Evolutionary conservation across 305 asterid species (phyloP).

Genomic region (Coffea humblotiana): DNA sequence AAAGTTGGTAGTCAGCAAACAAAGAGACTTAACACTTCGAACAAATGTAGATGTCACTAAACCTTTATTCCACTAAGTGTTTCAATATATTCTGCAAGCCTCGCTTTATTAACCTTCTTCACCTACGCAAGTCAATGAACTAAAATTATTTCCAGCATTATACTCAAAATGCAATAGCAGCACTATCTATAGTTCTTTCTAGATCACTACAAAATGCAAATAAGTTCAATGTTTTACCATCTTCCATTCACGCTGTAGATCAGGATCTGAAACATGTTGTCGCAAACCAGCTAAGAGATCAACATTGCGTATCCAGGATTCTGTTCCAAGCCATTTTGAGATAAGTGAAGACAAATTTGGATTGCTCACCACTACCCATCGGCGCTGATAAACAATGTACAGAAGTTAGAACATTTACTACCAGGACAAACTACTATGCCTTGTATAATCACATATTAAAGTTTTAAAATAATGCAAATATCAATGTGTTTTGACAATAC

Average conservation of each 20-base stretch:
- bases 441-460: neutral
- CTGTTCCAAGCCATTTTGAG: conserved; percentile 49
- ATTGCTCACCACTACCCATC: conserved; percentile 55
- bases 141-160: neutral
- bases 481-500: neutral
- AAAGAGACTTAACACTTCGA: neutral
- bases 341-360: conserved; percentile 41
- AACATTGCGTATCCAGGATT: conserved; percentile 39
- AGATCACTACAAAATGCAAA: conserved; percentile 6
- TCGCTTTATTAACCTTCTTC: conserved; percentile 43
- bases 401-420: neutral
- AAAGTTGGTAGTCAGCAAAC: neutral
- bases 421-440: neutral
- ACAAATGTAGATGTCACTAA: neutral
- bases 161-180: neutral
- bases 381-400: conserved; percentile 31
- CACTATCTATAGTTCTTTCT: neutral
- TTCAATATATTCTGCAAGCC: conserved; percentile 46
- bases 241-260: conserved; percentile 39
- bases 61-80: conserved; percentile 45
- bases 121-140: conserved; percentile 21
- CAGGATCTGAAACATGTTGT: conserved; percentile 37
- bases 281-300: conserved; percentile 39
- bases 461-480: neutral
- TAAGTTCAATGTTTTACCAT: conserved; percentile 26